Evolutionary conservation across 805 yeast genomes (phyloP).

Genomic region (Maudiozyma barnettii): DNA sequence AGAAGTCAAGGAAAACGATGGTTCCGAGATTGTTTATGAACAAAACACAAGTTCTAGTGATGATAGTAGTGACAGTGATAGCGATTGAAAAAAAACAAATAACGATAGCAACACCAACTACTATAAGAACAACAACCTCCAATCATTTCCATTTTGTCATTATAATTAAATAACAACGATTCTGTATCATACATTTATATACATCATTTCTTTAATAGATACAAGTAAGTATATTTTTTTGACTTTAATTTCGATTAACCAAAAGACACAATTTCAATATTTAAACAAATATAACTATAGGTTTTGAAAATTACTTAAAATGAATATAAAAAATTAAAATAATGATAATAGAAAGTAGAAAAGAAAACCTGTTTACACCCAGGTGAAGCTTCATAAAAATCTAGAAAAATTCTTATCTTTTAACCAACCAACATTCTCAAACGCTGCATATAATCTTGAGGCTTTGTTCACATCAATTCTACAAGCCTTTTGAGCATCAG

Average conservation of each 20-base stretch:
- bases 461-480: constrained; percentile 94
- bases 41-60: constrained; percentile 26
- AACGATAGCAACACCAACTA: background rate
- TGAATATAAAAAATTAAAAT: background rate
- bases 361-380: too few relatives aligned
- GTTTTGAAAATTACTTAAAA: background rate
- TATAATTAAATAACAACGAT: background rate
- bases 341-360: background rate
- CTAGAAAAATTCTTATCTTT: constrained; percentile 57
- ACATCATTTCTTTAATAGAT: background rate
- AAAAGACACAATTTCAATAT: too few relatives aligned
- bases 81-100: constrained; percentile 8
- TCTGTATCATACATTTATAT: background rate
- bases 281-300: too few relatives aligned
- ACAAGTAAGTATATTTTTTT: background rate
- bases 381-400: constrained; percentile 19
- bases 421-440: constrained; percentile 85
- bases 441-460: constrained; percentile 77
- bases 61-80: constrained; percentile 16
- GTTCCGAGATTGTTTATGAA: constrained; percentile 29
- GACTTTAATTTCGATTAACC: background rate
- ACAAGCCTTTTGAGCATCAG: constrained; percentile 96
- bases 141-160: background rate
- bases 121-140: background rate
- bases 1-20: constrained; percentile 27